Conservation (phyloP, 768 basidiomycete genomes). For the Calocybe cyanea region DNA sequence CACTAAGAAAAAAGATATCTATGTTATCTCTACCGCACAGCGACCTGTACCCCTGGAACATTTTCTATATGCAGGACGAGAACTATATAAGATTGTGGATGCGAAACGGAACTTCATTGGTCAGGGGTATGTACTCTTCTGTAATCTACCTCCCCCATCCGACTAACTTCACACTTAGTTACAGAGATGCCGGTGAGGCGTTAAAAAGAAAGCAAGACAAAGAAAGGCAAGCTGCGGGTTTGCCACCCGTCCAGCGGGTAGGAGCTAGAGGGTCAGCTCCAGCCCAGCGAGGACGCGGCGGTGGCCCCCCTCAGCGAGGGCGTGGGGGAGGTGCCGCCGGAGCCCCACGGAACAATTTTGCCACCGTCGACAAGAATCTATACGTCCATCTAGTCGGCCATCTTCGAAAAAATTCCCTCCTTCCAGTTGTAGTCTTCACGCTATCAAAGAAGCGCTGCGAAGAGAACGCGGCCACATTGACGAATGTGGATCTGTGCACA, state of each 20-base stretch:
- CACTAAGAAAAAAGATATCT: conserved; percentile 99
- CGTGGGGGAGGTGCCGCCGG: conserved; percentile 45
- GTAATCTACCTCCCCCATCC: no score
- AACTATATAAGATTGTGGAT: conserved; percentile 91
- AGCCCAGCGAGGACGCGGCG: conserved; percentile 52
- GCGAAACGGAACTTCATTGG: conserved; percentile 67
- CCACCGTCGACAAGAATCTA: conserved; percentile 80
- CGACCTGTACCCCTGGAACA: conserved; percentile 97
- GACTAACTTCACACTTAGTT: conserved; percentile 40
- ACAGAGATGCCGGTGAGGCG: conserved; percentile 87
- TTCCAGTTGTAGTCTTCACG: conserved; percentile 96
- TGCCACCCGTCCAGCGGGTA: conserved; percentile 79
- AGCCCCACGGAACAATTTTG: conserved; percentile 53
- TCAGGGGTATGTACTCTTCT: conserved; percentile 52
- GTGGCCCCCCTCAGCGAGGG: conserved; percentile 28
- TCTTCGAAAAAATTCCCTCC: conserved; percentile 77
- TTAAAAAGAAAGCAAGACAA: conserved; percentile 95
- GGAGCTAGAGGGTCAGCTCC: conserved; percentile 73
- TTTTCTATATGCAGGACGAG: conserved; percentile 91
- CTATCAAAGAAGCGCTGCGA: conserved; percentile 97
- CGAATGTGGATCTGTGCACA: conserved; percentile 82
- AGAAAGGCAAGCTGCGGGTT: conserved; percentile 91
- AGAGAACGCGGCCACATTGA: conserved; percentile 89
- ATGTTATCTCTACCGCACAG: conserved; percentile 95
- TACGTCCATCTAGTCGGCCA: conserved; percentile 90